phyloP scores from a whole-genome alignment of 2,329 filamentous ascomycete species.

The Kalmusia sp. region DNA sequence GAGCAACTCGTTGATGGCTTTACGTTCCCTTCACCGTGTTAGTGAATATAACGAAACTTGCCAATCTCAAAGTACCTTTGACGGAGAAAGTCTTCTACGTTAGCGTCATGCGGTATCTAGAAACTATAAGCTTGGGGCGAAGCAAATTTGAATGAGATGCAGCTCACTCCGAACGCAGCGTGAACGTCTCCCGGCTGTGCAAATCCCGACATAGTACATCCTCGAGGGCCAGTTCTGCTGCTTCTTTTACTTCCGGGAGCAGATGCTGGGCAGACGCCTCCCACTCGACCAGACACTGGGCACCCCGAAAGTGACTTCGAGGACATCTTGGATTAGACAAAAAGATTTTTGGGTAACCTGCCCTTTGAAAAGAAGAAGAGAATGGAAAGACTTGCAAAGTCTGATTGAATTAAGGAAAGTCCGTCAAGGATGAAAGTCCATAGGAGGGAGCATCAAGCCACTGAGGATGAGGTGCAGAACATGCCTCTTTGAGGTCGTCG shows the following conservation, averaged over 20 bases:
- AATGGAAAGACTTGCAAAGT: constrained; percentile 20
- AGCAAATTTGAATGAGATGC: neutral
- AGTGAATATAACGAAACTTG: constrained; percentile 1
- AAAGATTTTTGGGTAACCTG: constrained; percentile 19
- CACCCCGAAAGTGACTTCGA: constrained; percentile 26
- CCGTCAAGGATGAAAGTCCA: constrained; percentile 14
- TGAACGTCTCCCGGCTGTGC: constrained; percentile 31
- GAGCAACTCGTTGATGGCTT: constrained; percentile 35
- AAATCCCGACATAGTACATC: constrained; percentile 34
- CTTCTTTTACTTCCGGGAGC: constrained; percentile 18
- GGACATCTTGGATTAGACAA: constrained; percentile 11
- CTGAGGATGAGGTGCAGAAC: constrained; percentile 5
- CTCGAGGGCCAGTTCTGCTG: constrained; percentile 26
- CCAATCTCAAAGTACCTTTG: constrained; percentile 21
- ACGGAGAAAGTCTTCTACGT: constrained; percentile 30
- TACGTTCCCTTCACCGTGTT: constrained; percentile 25
- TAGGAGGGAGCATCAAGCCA: constrained; percentile 11
- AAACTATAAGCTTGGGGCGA: neutral
- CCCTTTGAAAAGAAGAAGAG: constrained; percentile 12
- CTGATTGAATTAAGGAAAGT: constrained; percentile 10
- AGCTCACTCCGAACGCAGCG: constrained; percentile 28
- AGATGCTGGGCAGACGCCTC: constrained; percentile 22
- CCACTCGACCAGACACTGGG: constrained; percentile 25
- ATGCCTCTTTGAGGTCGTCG: constrained; percentile 1
- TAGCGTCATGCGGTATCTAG: constrained; percentile 26